Evolutionary conservation across 2,329 filamentous ascomycete genomes (phyloP).

Genomic region (Diaporthe citriasiana): DNA sequence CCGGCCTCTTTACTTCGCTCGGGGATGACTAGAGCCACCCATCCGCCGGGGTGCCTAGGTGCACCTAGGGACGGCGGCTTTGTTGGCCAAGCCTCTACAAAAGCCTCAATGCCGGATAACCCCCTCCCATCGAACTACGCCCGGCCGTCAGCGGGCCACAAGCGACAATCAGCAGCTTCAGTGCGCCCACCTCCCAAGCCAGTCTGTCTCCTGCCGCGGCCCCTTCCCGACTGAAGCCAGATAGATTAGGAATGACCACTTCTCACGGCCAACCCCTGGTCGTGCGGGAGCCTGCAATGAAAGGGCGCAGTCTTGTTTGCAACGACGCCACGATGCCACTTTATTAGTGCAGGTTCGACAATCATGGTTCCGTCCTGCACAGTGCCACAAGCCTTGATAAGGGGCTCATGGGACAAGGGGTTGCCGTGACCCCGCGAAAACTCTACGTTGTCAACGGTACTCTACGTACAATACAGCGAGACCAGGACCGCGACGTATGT

Average conservation of each 20-base stretch:
- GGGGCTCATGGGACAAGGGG: conserved; percentile 16
- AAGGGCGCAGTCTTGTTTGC: conserved; percentile 29
- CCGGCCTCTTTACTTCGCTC: conserved; percentile 12
- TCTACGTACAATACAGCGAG: conserved; percentile 31
- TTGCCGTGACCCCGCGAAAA: conserved; percentile 20
- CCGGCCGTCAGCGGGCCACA: conserved; percentile 36
- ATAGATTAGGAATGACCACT: conserved; percentile 36
- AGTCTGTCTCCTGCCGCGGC: conserved; percentile 16
- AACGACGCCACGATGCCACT: conserved; percentile 39
- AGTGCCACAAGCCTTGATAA: conserved; percentile 16
- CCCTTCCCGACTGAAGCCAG: conserved; percentile 31
- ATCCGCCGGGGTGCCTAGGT: conserved; percentile 21
- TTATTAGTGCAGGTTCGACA: conserved; percentile 32
- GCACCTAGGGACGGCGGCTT: conserved; percentile 32
- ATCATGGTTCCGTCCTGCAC: conserved; percentile 27
- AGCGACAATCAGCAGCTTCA: conserved; percentile 23
- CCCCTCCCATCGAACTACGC: conserved; percentile 31
- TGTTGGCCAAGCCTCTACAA: conserved; percentile 24
- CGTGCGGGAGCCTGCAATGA: conserved; percentile 27
- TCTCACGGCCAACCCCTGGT: conserved; percentile 23
- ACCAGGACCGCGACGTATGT: conserved; percentile 10
- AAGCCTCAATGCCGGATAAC: conserved; percentile 33
- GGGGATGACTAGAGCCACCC: conserved; percentile 30
- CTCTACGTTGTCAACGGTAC: conserved; percentile 1
- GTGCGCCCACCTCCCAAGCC: conserved; percentile 10